A percentile compares a stretch with the other conserved stretches of the same genome.
These are phyloP conservation scores for Mycocentrospora acerina DNA, from an alignment of 2,329 filamentous ascomycete genomes.

Conservation along the genomic window DNA sequence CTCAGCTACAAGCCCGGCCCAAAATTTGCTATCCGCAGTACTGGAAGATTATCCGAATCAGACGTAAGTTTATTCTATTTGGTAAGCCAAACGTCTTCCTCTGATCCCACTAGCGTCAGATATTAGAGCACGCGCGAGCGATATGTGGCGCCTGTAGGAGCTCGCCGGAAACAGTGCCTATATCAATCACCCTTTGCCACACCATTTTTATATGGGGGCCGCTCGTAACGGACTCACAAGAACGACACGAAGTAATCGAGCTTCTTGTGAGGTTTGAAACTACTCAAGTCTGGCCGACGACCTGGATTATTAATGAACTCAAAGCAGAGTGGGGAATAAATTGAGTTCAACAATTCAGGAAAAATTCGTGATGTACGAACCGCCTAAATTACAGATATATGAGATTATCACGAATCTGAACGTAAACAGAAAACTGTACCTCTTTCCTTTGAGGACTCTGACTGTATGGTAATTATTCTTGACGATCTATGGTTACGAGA, in stretches of 20 bases:
- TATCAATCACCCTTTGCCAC: conserved; percentile 28
- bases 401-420: too few relatives aligned
- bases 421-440: too few relatives aligned
- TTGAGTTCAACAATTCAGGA: not conserved
- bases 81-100: not conserved
- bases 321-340: conserved; percentile 27
- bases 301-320: conserved; percentile 32
- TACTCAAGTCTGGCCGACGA: conserved; percentile 31
- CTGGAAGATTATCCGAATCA: conserved; percentile 15
- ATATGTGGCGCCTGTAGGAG: conserved; percentile 31
- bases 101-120: conserved; percentile 15
- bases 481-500: too few relatives aligned
- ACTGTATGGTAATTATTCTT: too few relatives aligned
- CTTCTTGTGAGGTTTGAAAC: conserved; percentile 26
- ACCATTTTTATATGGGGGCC: conserved; percentile 33
- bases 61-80: conserved; percentile 17
- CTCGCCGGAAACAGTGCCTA: conserved; percentile 24
- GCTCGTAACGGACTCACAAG: conserved; percentile 17
- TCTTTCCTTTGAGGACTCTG: too few relatives aligned
- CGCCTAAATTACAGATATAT: too few relatives aligned
- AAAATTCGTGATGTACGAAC: not conserved
- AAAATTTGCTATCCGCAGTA: conserved; percentile 26
- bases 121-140: conserved; percentile 26
- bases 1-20: conserved; percentile 32
- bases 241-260: conserved; percentile 23